Evolutionary conservation across 441 rosid species (phyloP).

Genomic region (Adansonia rubrostipa): DNA sequence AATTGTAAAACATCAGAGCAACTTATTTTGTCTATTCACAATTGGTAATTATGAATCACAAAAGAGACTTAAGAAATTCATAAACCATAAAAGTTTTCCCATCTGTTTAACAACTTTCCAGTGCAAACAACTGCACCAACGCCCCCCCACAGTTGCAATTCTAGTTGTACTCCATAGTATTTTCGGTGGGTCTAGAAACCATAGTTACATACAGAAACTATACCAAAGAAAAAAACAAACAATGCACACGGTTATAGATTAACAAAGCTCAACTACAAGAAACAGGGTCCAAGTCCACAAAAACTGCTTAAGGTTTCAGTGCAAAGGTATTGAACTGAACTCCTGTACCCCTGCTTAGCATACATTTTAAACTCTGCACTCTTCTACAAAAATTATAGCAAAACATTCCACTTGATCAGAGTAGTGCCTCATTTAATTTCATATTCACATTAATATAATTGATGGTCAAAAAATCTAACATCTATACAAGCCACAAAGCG

Average conservation of each 20-base stretch:
- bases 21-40: neutral
- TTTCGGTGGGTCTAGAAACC: neutral
- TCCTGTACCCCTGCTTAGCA: neutral
- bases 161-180: neutral
- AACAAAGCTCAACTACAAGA: neutral
- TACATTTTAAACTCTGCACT: neutral
- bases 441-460: neutral
- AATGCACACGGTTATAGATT: neutral
- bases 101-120: neutral
- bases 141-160: neutral
- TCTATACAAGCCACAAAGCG: neutral
- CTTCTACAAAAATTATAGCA: neutral
- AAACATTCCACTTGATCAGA: neutral
- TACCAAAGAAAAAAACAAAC: neutral
- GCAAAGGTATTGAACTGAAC: neutral
- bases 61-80: constrained; percentile 4
- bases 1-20: constrained; percentile 24
- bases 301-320: neutral
- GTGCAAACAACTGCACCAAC: neutral
- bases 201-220: constrained; percentile 2
- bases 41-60: neutral
- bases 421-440: neutral
- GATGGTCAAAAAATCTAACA: neutral
- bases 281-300: neutral
- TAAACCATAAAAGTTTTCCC: constrained; percentile 14